Evolutionary conservation across 108 stramenopile genomes (phyloP), one percentile per base, ranked within the genome.

Genomic region (Cyclotella choctawhatcheeana): DNA sequence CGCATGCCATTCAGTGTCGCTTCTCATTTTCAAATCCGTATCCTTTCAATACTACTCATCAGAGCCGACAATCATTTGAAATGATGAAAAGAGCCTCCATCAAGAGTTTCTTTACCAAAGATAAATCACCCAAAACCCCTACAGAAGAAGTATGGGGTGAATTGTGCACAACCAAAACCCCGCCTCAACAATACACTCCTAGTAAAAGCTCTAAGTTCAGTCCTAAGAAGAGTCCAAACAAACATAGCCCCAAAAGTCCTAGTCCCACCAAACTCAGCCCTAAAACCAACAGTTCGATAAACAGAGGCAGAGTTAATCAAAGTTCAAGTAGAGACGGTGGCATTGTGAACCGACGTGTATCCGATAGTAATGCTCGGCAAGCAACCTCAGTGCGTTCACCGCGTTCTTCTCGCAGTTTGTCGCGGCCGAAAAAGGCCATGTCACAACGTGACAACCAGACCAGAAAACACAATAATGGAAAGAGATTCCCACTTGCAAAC

Each of bases 61-160:
- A n/a, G n/a, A n/a, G n/a, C n/a, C n/a, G n/a, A n/a, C n/a, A n/a
- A n/a, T n/a, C n/a, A n/a, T n/a, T n/a, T n/a, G n/a, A 45, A 7
- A 64, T 16, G 8, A 64, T 64, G 63, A 48, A 48, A 29, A 64
- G 22, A 29, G 2, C 63, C 26, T 47, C 44, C 44, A 32, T 45
- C 44, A 47, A 48, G 48, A 45, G 30, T 16, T 30, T 64, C 44
- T 64, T 48, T 29, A 29, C 47, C 29, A 30, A 17, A 25, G 44
- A 45, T 17, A 47, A 64, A 45, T 64, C 63, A 2, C 63, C 63
- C 63, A 45, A 31, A 64, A 48, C 63, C 30, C 63, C 63, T 26
- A 48, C 44, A 10, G 59, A 60, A 60, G 59, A 60, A 45, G 45
- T 17, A 2, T 64, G 63, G 63, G 63, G 63, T 14, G 63, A 64